A percentile compares a stretch with the other conserved stretches of the same genome.
Conservation (phyloP, 169 alveolate genomes). For the Plasmodium inui region DNA sequence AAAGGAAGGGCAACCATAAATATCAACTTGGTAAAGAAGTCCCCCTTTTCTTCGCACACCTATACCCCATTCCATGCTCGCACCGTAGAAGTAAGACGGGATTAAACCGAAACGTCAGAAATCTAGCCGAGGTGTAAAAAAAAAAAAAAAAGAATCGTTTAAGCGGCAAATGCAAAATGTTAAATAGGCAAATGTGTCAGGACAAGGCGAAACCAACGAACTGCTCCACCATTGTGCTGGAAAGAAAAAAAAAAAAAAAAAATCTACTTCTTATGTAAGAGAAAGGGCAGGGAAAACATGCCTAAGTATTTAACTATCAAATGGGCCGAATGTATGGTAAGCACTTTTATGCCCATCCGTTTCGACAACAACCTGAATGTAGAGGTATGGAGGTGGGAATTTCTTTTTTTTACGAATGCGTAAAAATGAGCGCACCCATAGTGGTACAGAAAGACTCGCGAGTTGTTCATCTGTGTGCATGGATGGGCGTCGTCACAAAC, state of each 20-base stretch:
- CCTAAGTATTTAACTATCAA: conserved; percentile 48
- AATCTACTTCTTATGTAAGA: conserved; percentile 18
- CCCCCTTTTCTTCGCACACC: conserved; percentile 10
- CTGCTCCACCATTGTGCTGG: neutral
- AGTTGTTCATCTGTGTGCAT: neutral
- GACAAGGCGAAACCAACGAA: neutral
- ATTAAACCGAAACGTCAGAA: conserved; percentile 8
- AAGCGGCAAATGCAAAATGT: neutral
- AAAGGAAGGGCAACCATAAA: neutral
- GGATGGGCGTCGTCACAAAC: neutral
- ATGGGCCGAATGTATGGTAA: conserved; percentile 25
- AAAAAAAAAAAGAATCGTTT: neutral
- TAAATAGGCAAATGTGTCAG: neutral
- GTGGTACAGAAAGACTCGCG: neutral
- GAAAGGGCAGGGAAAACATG: conserved; percentile 26
- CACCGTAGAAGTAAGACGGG: conserved; percentile 48
- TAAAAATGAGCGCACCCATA: neutral
- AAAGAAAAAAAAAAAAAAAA: neutral
- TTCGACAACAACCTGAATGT: conserved; percentile 22
- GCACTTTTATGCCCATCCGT: conserved; percentile 12
- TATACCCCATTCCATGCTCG: neutral
- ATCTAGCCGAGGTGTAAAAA: neutral
- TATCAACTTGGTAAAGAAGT: neutral
- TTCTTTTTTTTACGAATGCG: neutral
- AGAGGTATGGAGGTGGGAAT: neutral